These are phyloP conservation scores for Boletus reticulatus DNA, from an alignment of 768 basidiomycete genomes.

Conservation along the genomic window DNA sequence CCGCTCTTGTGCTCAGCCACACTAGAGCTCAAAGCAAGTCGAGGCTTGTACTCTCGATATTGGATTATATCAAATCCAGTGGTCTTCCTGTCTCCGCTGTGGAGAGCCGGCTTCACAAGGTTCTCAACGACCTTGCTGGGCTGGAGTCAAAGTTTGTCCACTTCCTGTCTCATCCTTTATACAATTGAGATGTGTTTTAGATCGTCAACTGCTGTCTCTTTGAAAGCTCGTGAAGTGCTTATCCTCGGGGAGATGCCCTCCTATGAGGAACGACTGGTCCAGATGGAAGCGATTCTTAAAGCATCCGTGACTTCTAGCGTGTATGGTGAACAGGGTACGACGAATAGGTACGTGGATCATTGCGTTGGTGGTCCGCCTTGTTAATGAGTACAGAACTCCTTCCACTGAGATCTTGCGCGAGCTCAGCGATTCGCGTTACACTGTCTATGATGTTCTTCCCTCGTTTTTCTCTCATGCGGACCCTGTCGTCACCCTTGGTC, in stretches of 20 bases:
- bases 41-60: conserved; percentile 78
- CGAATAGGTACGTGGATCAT: conserved; percentile 47
- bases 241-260: conserved; percentile 97
- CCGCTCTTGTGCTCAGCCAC: conserved; percentile 86
- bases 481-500: conserved; percentile 79
- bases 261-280: conserved; percentile 88
- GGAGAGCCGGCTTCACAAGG: conserved; percentile 72
- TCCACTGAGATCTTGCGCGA: conserved; percentile 87
- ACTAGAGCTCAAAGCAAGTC: conserved; percentile 93
- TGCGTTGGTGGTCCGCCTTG: neutral
- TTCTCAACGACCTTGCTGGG: conserved; percentile 76
- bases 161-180: neutral
- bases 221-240: conserved; percentile 96
- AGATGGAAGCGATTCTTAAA: conserved; percentile 94
- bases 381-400: conserved; percentile 55
- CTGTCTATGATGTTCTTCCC: conserved; percentile 95
- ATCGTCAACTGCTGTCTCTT: conserved; percentile 85
- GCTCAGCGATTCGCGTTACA: conserved; percentile 93
- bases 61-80: conserved; percentile 87
- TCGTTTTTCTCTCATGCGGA: conserved; percentile 92
- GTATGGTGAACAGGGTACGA: conserved; percentile 80
- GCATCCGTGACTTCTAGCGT: conserved; percentile 82
- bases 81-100: conserved; percentile 71
- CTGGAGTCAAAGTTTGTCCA: conserved; percentile 80
- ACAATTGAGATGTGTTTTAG: conserved; percentile 36